Evolutionary conservation across 345 rosid genomes (phyloP).

Genomic region (Raphanus sativus): DNA sequence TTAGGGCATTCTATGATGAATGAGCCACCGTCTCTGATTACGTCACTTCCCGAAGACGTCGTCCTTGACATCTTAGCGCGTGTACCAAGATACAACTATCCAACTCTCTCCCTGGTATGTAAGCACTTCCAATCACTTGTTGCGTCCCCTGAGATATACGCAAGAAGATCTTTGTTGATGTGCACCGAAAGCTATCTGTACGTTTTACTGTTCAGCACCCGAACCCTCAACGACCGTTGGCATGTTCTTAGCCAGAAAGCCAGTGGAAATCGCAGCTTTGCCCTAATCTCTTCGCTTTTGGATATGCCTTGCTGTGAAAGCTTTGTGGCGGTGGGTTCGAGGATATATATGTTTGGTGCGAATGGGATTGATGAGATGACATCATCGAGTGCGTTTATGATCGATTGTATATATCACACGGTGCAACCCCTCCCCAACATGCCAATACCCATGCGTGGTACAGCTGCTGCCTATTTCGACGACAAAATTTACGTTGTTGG

Average conservation of each 20-base stretch:
- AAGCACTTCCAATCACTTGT: background rate
- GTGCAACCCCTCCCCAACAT: background rate
- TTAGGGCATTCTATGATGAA: background rate
- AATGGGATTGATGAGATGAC: too few species aligned
- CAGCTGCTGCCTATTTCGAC: too few species aligned
- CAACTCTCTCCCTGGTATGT: background rate
- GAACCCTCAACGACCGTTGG: too few species aligned
- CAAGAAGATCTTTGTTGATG: background rate
- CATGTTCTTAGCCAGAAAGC: background rate
- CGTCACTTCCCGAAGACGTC: background rate
- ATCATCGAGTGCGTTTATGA: background rate
- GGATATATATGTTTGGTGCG: background rate
- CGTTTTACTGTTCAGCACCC: too few species aligned
- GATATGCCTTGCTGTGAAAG: background rate
- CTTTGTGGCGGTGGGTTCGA: background rate
- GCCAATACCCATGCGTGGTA: background rate
- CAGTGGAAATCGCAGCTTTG: background rate
- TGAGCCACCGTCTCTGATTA: background rate
- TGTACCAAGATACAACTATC: background rate
- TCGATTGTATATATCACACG: background rate
- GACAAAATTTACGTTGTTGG: too few species aligned
- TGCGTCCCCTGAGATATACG: background rate
- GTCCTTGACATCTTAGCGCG: background rate
- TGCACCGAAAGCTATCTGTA: background rate
- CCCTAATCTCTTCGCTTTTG: background rate